Conservation (phyloP, 768 basidiomycete genomes). For the Terana coerulea region DNA sequence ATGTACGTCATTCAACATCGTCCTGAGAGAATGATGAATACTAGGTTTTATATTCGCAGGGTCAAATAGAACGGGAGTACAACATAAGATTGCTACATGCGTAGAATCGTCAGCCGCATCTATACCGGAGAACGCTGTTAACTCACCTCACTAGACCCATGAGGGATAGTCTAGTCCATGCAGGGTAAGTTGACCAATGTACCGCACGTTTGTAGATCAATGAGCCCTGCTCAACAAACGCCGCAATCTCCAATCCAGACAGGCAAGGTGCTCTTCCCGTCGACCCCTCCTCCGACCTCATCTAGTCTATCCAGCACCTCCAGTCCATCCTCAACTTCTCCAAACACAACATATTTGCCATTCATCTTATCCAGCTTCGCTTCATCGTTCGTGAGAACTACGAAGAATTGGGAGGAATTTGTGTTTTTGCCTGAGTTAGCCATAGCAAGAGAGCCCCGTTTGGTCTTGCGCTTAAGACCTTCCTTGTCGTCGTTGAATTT, state of each 20-base stretch:
- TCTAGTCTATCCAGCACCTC: conserved; percentile 33
- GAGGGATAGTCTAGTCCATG: too few species aligned
- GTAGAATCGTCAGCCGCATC: too few species aligned
- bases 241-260: conserved; percentile 45
- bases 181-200: too few species aligned
- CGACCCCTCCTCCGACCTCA: conserved; percentile 29
- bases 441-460: conserved; percentile 46
- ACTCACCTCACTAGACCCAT: too few species aligned
- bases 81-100: too few species aligned
- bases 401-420: conserved; percentile 48
- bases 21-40: too few species aligned
- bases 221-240: conserved; percentile 15
- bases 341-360: conserved; percentile 49
- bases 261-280: conserved; percentile 31
- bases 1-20: too few species aligned
- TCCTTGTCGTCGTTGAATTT: conserved; percentile 51
- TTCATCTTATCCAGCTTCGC: conserved; percentile 40
- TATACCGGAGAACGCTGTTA: too few species aligned
- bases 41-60: too few species aligned
- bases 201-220: too few species aligned
- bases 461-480: conserved; percentile 39
- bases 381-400: conserved; percentile 42
- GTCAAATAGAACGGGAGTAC: too few species aligned
- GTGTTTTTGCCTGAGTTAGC: conserved; percentile 48
- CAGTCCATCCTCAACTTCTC: conserved; percentile 30